These are phyloP conservation scores for Xylaria sp. DNA, from an alignment of 2,329 filamentous ascomycete species.

Conservation along the genomic window DNA sequence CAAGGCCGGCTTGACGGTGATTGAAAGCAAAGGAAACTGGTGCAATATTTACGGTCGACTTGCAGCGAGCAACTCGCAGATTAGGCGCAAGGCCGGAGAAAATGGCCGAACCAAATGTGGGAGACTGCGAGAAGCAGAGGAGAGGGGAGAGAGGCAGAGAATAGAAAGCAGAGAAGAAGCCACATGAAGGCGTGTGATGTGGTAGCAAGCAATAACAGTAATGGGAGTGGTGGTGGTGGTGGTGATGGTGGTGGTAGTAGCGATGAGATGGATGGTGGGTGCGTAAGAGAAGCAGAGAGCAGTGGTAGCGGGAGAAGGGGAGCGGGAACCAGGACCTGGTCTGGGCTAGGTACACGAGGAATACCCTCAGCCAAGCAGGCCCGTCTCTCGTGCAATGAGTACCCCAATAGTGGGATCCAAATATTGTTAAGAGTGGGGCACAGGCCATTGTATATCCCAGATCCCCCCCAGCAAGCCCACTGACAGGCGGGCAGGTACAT, in stretches of 20 bases:
- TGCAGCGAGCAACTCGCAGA: conserved; percentile 17
- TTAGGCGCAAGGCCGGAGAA: conserved; percentile 7
- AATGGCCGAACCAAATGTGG: conserved; percentile 8
- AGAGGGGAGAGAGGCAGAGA: conserved; percentile 21
- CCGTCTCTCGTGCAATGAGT: conserved; percentile 47
- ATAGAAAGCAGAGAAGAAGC: conserved; percentile 22
- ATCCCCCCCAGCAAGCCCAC: conserved; percentile 33
- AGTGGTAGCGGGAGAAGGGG: conserved; percentile 39
- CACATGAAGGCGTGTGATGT: conserved; percentile 22
- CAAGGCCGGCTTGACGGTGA: conserved; percentile 9
- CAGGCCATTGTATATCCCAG: conserved; percentile 34
- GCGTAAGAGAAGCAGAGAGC: conserved; percentile 42
- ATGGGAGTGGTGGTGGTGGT: conserved; percentile 33
- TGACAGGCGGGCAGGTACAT: conserved; percentile 42
- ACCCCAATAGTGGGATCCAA: conserved; percentile 49
- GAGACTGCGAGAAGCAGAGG: conserved; percentile 3
- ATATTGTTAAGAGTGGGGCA: conserved; percentile 49
- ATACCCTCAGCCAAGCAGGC: conserved; percentile 39
- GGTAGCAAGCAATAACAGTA: conserved; percentile 28
- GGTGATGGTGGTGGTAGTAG: conserved; percentile 31
- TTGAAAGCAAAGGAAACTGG: conserved; percentile 23
- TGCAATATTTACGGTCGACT: conserved; percentile 29
- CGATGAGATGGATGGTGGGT: conserved; percentile 42
- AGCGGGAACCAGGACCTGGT: conserved; percentile 38
- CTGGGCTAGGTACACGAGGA: conserved; percentile 35